Base-by-base conservation (phyloP, 805 yeast species). In the Candida loeiensis region DNA sequence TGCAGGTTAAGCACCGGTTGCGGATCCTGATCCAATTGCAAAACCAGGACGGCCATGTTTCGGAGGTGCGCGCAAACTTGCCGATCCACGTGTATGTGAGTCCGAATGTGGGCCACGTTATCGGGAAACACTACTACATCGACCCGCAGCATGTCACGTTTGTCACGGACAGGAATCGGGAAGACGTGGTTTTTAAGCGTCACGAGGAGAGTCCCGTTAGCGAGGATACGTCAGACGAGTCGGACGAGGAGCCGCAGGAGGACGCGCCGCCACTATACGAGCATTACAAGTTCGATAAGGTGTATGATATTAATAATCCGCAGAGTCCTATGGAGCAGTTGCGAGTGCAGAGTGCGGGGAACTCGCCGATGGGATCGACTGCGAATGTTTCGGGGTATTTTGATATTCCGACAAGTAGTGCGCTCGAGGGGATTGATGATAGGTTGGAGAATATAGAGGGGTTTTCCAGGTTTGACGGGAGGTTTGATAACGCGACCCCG, bases 21-120 rank as follows among this genome's bases (percentile, higher is more conserved):
- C 58, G 72, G 4, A 49, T 76, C 4, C 51, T 56, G n/a, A 63
- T 76, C 11, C 71, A 70, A 38, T 54, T 76, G 26, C 57, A 66
- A 16, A 76, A 76, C 43, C 59, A 66, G 6, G 74, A 66, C 44
- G 80, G 80, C 12, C 79, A 74, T 50, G 55, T 61, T 2, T 71
- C 77, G 38, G 79, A 76, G 48, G 61, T 76, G 22, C 59, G 77
- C 36, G 77, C 80, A 8, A 75, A 74, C 45, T 54, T 76, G 31
- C 81, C 81, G 0, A 55, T 76, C 1, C 48, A 51, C 25, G 51
- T 76, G 3, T 73, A 69, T 43, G 52, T 74, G 13, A 66, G 72
- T 39, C 63, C 73, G 3, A 60, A 61, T 34, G 54, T 53, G 1
- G 73, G 73, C 2, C 56, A 55, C 36, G 67, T 61, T 5, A 46